A percentile compares a stretch with the other conserved stretches of the same genome.
phyloP scores from a whole-genome alignment of 257 asterid species.

The Nicotiana noctiflora region DNA sequence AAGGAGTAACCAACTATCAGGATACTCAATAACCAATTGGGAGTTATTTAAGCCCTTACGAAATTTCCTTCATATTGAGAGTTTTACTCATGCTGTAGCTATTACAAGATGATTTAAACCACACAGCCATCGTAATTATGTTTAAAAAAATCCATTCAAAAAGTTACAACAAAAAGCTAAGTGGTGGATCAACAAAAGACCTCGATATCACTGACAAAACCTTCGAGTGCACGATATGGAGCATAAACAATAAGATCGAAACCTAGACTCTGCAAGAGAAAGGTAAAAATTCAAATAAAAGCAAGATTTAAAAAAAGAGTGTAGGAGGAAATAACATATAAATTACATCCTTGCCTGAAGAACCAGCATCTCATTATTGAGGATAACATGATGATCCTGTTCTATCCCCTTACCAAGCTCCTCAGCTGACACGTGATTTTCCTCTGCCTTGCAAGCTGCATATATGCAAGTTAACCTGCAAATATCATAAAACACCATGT shows the following conservation, averaged over 20 bases:
- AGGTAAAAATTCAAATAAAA: slow-evolving; percentile 2
- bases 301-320: slow-evolving; percentile 6
- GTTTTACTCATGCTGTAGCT: too few species aligned
- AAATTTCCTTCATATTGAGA: too few species aligned
- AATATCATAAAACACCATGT: too few species aligned
- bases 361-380: slow-evolving; percentile 87
- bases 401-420: slow-evolving; percentile 98
- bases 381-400: slow-evolving; percentile 87
- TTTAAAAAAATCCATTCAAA: too few species aligned
- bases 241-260: slow-evolving; percentile 93
- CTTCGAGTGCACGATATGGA: slow-evolving; percentile 90
- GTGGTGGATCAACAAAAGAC: slow-evolving; percentile 24
- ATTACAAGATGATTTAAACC: too few species aligned
- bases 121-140: too few species aligned
- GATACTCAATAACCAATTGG: too few species aligned
- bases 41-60: too few species aligned
- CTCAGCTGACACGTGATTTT: slow-evolving; percentile 97
- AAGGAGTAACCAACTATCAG: too few species aligned
- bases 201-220: slow-evolving; percentile 72
- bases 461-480: slow-evolving; percentile 94
- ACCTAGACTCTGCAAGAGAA: slow-evolving; percentile 72
- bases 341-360: slow-evolving; percentile 57
- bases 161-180: too few species aligned
- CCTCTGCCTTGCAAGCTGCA: slow-evolving; percentile 96
- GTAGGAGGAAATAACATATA: neutral